Conservation (phyloP, 2,329 filamentous ascomycete species). For the Colletotrichum chlorophyti region DNA sequence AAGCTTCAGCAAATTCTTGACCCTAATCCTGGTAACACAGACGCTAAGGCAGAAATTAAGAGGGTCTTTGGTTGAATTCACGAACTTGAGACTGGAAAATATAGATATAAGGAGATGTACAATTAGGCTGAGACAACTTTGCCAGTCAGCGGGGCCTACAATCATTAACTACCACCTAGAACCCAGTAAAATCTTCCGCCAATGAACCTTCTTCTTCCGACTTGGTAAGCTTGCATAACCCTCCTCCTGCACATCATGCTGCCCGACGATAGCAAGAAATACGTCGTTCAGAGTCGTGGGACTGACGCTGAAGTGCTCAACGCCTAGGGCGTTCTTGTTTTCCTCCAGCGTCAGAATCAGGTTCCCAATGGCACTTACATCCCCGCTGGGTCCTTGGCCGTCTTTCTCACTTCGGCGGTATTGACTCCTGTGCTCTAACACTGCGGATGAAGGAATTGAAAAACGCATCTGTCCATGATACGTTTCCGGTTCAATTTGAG, state of each 20-base stretch:
- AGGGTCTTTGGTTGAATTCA: neutral
- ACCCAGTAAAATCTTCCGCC: slow-evolving; percentile 16
- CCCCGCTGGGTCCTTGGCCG: neutral
- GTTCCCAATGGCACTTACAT: slow-evolving; percentile 63
- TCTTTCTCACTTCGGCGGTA: neutral
- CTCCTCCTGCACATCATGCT: slow-evolving; percentile 82
- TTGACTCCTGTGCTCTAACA: neutral
- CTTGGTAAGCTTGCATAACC: slow-evolving; percentile 43
- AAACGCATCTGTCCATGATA: slow-evolving; percentile 38
- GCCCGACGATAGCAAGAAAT: slow-evolving; percentile 83
- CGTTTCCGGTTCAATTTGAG: slow-evolving; percentile 69
- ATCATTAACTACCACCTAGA: too few relatives aligned
- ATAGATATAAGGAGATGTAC: too few relatives aligned
- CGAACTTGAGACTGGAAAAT: too few relatives aligned
- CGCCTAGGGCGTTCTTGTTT: slow-evolving; percentile 69
- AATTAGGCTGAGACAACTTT: too few relatives aligned
- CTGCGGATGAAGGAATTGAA: slow-evolving; percentile 31
- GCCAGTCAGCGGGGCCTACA: too few relatives aligned
- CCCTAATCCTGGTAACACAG: too few relatives aligned
- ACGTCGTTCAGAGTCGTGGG: slow-evolving; percentile 93
- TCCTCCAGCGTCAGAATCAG: slow-evolving; percentile 78
- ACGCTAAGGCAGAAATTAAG: neutral
- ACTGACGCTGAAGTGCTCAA: slow-evolving; percentile 87
- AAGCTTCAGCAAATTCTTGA: too few relatives aligned
- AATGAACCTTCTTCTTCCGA: slow-evolving; percentile 9